Evolutionary conservation across 2,329 filamentous ascomycete species (phyloP).

Genomic region (Epichloe baconii): DNA sequence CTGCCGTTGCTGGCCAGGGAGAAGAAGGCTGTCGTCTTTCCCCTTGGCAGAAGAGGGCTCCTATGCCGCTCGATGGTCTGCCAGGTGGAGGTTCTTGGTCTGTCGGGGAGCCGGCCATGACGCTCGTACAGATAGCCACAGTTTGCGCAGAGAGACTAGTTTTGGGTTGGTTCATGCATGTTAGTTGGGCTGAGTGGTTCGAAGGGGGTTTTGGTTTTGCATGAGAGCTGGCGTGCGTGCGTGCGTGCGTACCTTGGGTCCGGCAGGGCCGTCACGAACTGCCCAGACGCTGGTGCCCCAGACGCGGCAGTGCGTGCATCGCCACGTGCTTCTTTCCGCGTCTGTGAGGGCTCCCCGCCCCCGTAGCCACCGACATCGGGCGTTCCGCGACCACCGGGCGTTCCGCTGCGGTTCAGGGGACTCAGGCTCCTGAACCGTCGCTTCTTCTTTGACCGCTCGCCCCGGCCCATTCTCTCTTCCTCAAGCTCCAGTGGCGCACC

Average conservation of each 20-base stretch:
- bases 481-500: slow-evolving; percentile 36
- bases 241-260: slow-evolving; percentile 49
- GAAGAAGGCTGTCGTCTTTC: slow-evolving; percentile 8
- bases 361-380: slow-evolving; percentile 68
- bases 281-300: slow-evolving; percentile 91
- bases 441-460: slow-evolving; percentile 93
- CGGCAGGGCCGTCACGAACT: slow-evolving; percentile 78
- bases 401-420: slow-evolving; percentile 52
- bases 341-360: slow-evolving; percentile 59
- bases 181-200: no score
- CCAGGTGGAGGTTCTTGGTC: slow-evolving; percentile 26
- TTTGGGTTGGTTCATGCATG: not conserved
- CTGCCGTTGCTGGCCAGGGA: slow-evolving; percentile 3
- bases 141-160: slow-evolving; percentile 77
- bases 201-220: no score
- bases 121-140: slow-evolving; percentile 84
- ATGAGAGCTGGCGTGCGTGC: no score
- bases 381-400: slow-evolving; percentile 61
- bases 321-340: slow-evolving; percentile 69
- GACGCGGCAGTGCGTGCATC: slow-evolving; percentile 75
- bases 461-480: slow-evolving; percentile 79
- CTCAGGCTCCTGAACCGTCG: slow-evolving; percentile 79
- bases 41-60: slow-evolving; percentile 10
- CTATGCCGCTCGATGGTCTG: slow-evolving; percentile 15
- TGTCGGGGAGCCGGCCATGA: slow-evolving; percentile 62